These are phyloP conservation scores for Apiotrichum sp. DNA, from an alignment of 1,284 basidiomycete genomes.

Conservation along the genomic window DNA sequence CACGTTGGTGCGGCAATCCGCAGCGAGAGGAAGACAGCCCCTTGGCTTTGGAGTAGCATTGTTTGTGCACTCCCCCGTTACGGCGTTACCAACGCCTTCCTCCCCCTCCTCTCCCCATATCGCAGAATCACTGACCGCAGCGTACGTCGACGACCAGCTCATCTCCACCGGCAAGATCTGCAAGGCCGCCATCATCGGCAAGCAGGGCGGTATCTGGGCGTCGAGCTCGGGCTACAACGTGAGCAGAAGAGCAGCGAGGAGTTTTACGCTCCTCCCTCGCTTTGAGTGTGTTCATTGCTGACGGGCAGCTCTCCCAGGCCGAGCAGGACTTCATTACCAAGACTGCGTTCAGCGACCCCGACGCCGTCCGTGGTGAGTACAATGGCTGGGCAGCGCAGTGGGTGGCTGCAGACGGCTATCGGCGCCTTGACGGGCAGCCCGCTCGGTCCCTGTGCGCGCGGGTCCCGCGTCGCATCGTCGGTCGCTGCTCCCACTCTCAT, in stretches of 20 bases:
- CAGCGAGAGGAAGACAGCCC: too few species aligned
- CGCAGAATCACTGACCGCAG: constrained; percentile 46
- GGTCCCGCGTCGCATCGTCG: neutral
- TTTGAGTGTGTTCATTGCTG: constrained; percentile 3
- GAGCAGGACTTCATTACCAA: constrained; percentile 67
- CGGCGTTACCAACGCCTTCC: neutral
- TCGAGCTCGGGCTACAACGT: constrained; percentile 67
- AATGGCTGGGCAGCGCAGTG: too few species aligned
- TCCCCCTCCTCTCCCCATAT: neutral
- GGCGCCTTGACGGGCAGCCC: too few species aligned
- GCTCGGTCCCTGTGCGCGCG: too few species aligned
- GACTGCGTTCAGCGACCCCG: constrained; percentile 53
- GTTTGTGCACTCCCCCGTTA: neutral
- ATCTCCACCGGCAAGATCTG: constrained; percentile 68
- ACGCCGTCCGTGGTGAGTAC: constrained; percentile 48
- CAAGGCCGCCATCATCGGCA: constrained; percentile 79
- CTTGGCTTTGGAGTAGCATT: too few species aligned
- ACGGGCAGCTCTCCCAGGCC: constrained; percentile 59
- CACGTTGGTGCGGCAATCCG: too few species aligned
- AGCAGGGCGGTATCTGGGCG: constrained; percentile 84
- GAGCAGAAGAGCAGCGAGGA: constrained; percentile 31
- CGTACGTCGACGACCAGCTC: constrained; percentile 81
- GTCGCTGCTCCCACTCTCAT: too few species aligned
- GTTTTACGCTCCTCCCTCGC: too few species aligned
- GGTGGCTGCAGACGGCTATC: too few species aligned